Conservation (phyloP, 176 grass and related monocot genomes). For the Secale cereale region DNA sequence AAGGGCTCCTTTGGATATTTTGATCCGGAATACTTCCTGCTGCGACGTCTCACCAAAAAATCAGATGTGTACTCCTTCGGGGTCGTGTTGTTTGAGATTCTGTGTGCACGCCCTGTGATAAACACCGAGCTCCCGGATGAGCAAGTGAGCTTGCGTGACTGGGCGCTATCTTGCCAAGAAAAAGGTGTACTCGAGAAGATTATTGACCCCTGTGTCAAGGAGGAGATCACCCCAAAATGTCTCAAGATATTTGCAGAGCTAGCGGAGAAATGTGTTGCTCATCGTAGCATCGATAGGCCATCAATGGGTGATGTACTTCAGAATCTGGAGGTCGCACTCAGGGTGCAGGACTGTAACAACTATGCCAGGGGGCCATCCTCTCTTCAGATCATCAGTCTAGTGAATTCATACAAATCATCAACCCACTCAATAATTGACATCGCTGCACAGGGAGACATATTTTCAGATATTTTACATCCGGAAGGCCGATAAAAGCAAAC, state of each 20-base stretch:
- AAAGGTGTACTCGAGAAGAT: not conserved
- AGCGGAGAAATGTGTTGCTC: slow-evolving; percentile 28
- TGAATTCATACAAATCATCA: too few species aligned
- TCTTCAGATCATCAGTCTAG: too few species aligned
- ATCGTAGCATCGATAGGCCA: slow-evolving; percentile 13
- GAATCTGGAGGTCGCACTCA: not conserved
- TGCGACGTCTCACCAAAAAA: slow-evolving; percentile 23
- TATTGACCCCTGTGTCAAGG: slow-evolving; percentile 24
- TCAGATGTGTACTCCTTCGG: slow-evolving; percentile 43
- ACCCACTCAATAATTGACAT: not conserved
- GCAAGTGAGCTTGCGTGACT: slow-evolving; percentile 34
- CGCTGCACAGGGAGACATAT: not conserved
- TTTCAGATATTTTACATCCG: not conserved
- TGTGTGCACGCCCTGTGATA: slow-evolving; percentile 19
- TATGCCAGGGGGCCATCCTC: too few species aligned
- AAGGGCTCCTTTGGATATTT: slow-evolving; percentile 40
- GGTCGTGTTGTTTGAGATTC: slow-evolving; percentile 31
- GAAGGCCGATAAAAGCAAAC: not conserved
- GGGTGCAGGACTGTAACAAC: not conserved
- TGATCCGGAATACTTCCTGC: slow-evolving; percentile 40
- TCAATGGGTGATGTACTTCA: slow-evolving; percentile 34
- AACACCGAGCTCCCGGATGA: not conserved
- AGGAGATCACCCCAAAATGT: not conserved
- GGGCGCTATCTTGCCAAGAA: slow-evolving; percentile 18
- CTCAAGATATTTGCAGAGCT: slow-evolving; percentile 21